A percentile compares a stretch with the other conserved stretches of the same genome.
Evolutionary conservation across 2,329 filamentous ascomycete genomes (phyloP).

Genomic region (Ophioceras dolichostomum): DNA sequence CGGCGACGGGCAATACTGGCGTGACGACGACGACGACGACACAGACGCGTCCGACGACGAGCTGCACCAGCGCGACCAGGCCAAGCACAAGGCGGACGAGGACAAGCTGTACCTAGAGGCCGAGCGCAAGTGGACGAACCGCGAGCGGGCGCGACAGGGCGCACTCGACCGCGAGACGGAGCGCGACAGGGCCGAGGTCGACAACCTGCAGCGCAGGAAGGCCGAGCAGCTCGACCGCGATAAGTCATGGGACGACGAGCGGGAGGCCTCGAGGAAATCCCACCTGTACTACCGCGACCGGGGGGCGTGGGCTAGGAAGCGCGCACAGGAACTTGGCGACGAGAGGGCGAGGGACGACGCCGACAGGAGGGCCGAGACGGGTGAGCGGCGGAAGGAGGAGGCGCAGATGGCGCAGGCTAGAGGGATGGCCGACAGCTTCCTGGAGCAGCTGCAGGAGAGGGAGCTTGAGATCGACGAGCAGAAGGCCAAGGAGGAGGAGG

Average conservation of each 20-base stretch:
- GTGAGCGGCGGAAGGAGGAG: slow-evolving; percentile 57
- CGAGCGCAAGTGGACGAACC: slow-evolving; percentile 81
- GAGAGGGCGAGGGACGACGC: slow-evolving; percentile 71
- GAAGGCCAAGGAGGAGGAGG: slow-evolving; percentile 14
- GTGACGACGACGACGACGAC: slow-evolving; percentile 70
- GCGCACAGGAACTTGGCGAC: slow-evolving; percentile 57
- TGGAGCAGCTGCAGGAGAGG: slow-evolving; percentile 70
- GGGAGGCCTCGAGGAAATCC: slow-evolving; percentile 58
- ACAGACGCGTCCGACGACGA: slow-evolving; percentile 82
- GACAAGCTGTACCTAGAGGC: slow-evolving; percentile 76
- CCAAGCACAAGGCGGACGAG: slow-evolving; percentile 61
- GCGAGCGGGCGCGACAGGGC: slow-evolving; percentile 71
- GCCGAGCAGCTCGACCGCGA: slow-evolving; percentile 53
- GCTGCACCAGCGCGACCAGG: slow-evolving; percentile 58
- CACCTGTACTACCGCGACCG: slow-evolving; percentile 83
- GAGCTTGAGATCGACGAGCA: slow-evolving; percentile 45
- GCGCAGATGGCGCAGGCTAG: slow-evolving; percentile 66
- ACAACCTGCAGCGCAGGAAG: slow-evolving; percentile 51
- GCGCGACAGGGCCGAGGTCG: slow-evolving; percentile 64
- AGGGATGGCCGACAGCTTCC: slow-evolving; percentile 82
- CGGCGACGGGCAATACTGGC: slow-evolving; percentile 38
- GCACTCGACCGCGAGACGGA: slow-evolving; percentile 77
- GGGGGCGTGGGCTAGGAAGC: slow-evolving; percentile 72
- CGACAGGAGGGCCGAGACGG: slow-evolving; percentile 67
- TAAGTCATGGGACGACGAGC: slow-evolving; percentile 78